Evolutionary conservation across 768 basidiomycete species (phyloP).

Genomic region (Mycena vulgaris): DNA sequence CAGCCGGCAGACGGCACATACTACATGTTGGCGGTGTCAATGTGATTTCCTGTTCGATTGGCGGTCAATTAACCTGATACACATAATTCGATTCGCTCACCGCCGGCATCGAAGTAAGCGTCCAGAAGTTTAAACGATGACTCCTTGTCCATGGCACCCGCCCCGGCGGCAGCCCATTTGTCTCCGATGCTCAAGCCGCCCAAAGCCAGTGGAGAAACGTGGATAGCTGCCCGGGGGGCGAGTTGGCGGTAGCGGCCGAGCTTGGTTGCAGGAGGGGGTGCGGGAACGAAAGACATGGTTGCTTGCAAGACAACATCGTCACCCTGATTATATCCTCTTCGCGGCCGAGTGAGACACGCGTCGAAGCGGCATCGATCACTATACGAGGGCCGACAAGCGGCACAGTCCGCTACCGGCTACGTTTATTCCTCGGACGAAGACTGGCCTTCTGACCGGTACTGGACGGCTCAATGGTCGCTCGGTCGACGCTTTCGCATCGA

Average conservation of each 20-base stretch:
- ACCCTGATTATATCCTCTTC: too few species aligned
- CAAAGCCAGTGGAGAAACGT: constrained; percentile 60
- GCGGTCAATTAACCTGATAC: too few species aligned
- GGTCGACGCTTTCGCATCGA: too few species aligned
- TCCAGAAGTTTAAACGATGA: background rate
- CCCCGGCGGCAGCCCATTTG: constrained; percentile 46
- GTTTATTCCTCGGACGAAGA: too few species aligned
- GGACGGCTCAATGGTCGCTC: too few species aligned
- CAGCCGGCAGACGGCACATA: background rate
- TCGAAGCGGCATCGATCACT: too few species aligned
- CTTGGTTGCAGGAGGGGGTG: constrained; percentile 35
- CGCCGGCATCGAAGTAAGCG: background rate
- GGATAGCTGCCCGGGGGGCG: constrained; percentile 49
- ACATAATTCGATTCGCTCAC: too few species aligned
- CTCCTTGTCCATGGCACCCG: constrained; percentile 13
- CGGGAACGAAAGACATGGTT: background rate
- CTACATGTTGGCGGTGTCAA: background rate
- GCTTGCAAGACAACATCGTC: too few species aligned
- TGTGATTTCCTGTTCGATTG: background rate
- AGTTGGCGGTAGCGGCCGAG: constrained; percentile 51
- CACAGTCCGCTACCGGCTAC: too few species aligned
- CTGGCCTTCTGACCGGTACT: too few species aligned
- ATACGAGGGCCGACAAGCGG: too few species aligned
- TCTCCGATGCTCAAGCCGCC: constrained; percentile 62
- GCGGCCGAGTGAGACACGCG: too few species aligned